phyloP scores from a whole-genome alignment of 1,284 basidiomycete species.

The Trichosporon sp. region DNA sequence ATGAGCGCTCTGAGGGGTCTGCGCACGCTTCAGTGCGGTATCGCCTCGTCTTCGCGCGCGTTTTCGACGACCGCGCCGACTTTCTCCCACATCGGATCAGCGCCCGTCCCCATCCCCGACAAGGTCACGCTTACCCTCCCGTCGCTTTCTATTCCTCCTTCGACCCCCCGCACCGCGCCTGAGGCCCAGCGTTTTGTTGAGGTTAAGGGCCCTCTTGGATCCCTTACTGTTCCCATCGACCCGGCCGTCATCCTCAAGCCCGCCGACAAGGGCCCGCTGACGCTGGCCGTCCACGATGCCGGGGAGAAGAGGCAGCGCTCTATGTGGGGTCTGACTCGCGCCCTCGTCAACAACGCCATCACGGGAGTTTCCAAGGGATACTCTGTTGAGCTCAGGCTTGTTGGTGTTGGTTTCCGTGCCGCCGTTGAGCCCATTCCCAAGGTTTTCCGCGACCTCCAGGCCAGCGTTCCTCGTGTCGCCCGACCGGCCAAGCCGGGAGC shows the following conservation, averaged over 20 bases:
- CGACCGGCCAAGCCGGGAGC: conserved; percentile 23
- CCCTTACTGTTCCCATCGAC: conserved; percentile 63
- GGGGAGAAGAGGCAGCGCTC: conserved; percentile 70
- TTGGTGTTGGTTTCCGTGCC: conserved; percentile 92
- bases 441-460: conserved; percentile 38
- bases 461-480: conserved; percentile 22
- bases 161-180: conserved; percentile 23
- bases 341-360: conserved; percentile 83
- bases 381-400: conserved; percentile 73
- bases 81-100: conserved; percentile 67
- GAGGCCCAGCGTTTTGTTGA: conserved; percentile 30
- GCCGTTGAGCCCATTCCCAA: conserved; percentile 77
- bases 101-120: conserved; percentile 67
- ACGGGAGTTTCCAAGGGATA: conserved; percentile 86
- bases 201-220: conserved; percentile 72
- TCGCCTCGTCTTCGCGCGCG: conserved; percentile 13
- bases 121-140: conserved; percentile 57
- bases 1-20: conserved; percentile 5
- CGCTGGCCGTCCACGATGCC: conserved; percentile 66
- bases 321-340: conserved; percentile 90
- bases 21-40: conserved; percentile 1
- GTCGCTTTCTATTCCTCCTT: conserved; percentile 31
- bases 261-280: conserved; percentile 26
- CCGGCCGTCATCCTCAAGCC: conserved; percentile 56
- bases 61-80: conserved; percentile 30